Conservation (phyloP, 2,329 filamentous ascomycete species). For the Raffaelea arxii region DNA sequence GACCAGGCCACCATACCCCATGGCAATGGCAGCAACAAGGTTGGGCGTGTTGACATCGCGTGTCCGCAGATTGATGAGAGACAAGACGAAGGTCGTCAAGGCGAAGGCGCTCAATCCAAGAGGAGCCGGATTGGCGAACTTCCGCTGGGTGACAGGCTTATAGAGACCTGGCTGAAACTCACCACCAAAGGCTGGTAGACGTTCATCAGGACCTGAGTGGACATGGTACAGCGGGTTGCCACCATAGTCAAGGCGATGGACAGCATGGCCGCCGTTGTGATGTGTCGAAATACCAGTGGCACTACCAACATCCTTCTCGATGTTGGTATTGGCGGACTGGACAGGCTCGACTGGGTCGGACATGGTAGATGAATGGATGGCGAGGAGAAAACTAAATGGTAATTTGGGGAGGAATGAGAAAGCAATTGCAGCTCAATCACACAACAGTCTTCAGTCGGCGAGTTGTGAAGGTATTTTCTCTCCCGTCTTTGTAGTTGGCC, state of each 20-base stretch:
- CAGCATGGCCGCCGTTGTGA: constrained; percentile 6
- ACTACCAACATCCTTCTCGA: constrained; percentile 9
- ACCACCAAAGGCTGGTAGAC: constrained; percentile 56
- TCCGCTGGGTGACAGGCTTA: constrained; percentile 54
- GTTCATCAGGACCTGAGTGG: constrained; percentile 23
- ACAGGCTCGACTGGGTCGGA: constrained; percentile 5
- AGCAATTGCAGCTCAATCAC: too few relatives aligned
- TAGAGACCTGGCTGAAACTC: constrained; percentile 63
- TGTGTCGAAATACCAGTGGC: constrained; percentile 3
- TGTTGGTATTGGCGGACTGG: constrained; percentile 1
- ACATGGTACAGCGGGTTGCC: constrained; percentile 29
- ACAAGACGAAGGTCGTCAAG: constrained; percentile 73
- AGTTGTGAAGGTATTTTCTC: too few relatives aligned
- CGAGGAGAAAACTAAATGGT: too few relatives aligned
- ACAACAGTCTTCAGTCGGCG: too few relatives aligned
- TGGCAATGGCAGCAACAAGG: constrained; percentile 59
- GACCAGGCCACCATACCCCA: constrained; percentile 68
- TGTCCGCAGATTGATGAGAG: constrained; percentile 60
- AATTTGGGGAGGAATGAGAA: background rate
- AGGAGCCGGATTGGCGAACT: constrained; percentile 71
- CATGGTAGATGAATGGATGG: background rate
- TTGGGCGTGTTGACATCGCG: constrained; percentile 51
- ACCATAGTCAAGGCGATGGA: constrained; percentile 19
- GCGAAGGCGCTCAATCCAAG: constrained; percentile 72
- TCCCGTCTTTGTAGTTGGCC: too few relatives aligned